phyloP scores from a whole-genome alignment of 148 eudicot genomes.

The Rhododendron vialii region DNA sequence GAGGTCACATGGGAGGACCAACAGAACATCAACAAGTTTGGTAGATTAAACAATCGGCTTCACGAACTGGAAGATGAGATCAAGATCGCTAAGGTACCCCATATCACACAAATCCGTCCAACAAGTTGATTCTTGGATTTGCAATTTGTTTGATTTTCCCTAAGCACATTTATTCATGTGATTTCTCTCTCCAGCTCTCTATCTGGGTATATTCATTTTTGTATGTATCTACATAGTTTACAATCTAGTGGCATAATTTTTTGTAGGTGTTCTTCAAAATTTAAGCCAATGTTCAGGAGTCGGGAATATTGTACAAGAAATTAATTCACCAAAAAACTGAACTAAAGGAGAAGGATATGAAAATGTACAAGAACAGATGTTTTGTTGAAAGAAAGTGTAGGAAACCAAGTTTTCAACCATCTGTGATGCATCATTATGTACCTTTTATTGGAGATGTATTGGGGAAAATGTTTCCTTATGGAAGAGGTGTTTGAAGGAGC shows the following conservation, averaged over 20 bases:
- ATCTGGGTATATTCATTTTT: not conserved
- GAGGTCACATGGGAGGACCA: slow-evolving; percentile 99
- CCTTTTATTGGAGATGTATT: not conserved
- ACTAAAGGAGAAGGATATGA: not conserved
- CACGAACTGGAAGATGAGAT: slow-evolving; percentile 88
- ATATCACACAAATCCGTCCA: not conserved
- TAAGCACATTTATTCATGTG: not conserved
- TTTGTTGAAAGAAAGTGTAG: not conserved
- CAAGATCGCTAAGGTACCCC: slow-evolving; percentile 62
- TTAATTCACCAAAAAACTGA: not conserved
- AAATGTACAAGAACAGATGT: not conserved
- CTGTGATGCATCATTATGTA: not conserved
- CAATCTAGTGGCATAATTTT: not conserved
- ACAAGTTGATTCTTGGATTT: not conserved
- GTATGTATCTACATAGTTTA: not conserved
- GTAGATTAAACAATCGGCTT: slow-evolving; percentile 75
- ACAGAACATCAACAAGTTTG: slow-evolving; percentile 90
- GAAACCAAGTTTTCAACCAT: not conserved
- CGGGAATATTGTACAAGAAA: not conserved
- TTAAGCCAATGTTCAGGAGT: not conserved
- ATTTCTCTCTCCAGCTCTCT: not conserved
- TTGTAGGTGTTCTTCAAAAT: not conserved
- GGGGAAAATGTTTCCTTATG: not conserved
- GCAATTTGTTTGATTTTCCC: not conserved
- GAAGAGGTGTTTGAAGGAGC: not conserved